A percentile compares a stretch with the other conserved stretches of the same genome.
Conservation (phyloP, 2,329 filamentous ascomycete species). For the Rachicladosporium sp. region DNA sequence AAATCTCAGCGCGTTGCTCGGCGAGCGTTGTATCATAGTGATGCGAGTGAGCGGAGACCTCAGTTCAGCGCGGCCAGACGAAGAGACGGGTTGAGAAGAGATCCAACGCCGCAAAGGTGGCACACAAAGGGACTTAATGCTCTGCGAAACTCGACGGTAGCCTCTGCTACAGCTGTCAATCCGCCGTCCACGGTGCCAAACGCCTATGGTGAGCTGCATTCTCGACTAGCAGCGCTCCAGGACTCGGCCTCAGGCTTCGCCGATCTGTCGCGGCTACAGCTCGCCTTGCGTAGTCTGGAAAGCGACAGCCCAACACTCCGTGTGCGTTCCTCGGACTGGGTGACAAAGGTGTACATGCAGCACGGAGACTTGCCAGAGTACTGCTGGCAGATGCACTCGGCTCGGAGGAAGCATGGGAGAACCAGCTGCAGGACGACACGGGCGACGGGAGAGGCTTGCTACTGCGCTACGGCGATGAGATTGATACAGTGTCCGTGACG, state of each 20-base stretch:
- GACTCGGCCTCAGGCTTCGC: slow-evolving; percentile 49
- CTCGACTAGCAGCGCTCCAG: slow-evolving; percentile 48
- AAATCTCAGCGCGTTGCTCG: too few relatives aligned
- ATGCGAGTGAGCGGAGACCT: too few relatives aligned
- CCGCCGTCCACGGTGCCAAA: slow-evolving; percentile 40
- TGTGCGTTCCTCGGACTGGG: slow-evolving; percentile 38
- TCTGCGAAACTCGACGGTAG: slow-evolving; percentile 14
- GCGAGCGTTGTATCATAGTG: too few relatives aligned
- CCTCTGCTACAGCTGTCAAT: slow-evolving; percentile 43
- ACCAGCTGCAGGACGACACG: slow-evolving; percentile 22
- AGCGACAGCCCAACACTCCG: slow-evolving; percentile 41
- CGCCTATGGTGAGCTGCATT: slow-evolving; percentile 44
- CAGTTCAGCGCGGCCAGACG: too few relatives aligned
- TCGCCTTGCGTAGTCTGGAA: slow-evolving; percentile 55
- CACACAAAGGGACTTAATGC: too few relatives aligned
- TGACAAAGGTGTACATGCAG: slow-evolving; percentile 31
- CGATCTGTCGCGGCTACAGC: slow-evolving; percentile 57
- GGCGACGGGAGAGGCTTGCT: slow-evolving; percentile 28
- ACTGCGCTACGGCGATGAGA: slow-evolving; percentile 40
- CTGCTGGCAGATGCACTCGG: slow-evolving; percentile 36
- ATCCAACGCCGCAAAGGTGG: too few relatives aligned
- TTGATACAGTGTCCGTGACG: slow-evolving; percentile 32
- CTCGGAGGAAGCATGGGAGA: slow-evolving; percentile 32
- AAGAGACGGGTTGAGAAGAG: too few relatives aligned
- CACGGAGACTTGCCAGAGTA: slow-evolving; percentile 55